These are phyloP conservation scores for Benincasa hispida DNA, from an alignment of 306 rosid genomes.

Conservation along the genomic window DNA sequence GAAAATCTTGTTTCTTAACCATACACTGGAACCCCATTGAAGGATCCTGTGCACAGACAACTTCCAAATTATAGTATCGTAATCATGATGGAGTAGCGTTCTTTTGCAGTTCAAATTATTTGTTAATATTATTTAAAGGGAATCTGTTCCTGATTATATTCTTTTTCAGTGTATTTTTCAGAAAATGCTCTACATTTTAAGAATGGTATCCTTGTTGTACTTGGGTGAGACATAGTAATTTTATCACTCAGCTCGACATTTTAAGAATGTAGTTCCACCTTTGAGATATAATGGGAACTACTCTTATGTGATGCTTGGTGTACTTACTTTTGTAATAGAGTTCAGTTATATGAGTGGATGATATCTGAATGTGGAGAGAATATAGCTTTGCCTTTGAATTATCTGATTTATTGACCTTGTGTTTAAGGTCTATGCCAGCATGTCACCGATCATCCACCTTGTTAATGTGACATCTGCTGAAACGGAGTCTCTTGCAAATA, in stretches of 20 bases:
- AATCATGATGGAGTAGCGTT: not conserved
- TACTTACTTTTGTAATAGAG: not conserved
- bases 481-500: slow-evolving; percentile 60
- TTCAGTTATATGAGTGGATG: not conserved
- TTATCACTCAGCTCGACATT: not conserved
- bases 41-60: not conserved
- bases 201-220: not conserved
- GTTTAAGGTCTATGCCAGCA: slow-evolving; percentile 85
- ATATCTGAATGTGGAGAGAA: not conserved
- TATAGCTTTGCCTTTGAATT: not conserved
- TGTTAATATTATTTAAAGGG: not conserved
- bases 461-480: slow-evolving; percentile 56
- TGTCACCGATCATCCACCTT: slow-evolving; percentile 70
- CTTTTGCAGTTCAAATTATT: not conserved
- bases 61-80: not conserved
- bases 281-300: not conserved
- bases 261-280: not conserved
- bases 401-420: not conserved
- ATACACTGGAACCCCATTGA: not conserved
- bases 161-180: not conserved
- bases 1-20: not conserved
- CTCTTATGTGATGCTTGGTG: not conserved
- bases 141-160: not conserved
- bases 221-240: not conserved
- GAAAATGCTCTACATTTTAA: not conserved